Percentiles rank a stretch among this genome's conserved stretches.
These are phyloP conservation scores for Termitomyces sp. DNA, from an alignment of 768 basidiomycete species.

Conservation along the genomic window DNA sequence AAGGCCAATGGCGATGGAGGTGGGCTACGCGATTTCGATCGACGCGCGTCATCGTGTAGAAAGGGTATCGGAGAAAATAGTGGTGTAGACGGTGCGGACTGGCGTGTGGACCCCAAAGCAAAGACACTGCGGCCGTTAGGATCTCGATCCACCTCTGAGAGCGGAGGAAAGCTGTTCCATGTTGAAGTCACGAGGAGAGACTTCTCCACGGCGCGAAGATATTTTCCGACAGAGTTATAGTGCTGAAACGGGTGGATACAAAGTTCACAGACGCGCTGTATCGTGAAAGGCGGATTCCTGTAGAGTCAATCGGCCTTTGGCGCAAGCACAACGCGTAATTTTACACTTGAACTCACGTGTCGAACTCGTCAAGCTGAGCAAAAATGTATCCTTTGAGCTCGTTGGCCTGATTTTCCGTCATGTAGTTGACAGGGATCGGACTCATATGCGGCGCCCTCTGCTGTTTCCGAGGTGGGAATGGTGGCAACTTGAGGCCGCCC, in stretches of 20 bases:
- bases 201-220: conserved; percentile 83
- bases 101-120: conserved; percentile 43
- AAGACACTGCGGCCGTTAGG: conserved; percentile 39
- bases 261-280: conserved; percentile 87
- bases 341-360: conserved; percentile 49
- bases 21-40: conserved; percentile 77
- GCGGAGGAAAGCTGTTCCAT: conserved; percentile 65
- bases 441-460: conserved; percentile 45
- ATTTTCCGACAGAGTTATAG: conserved; percentile 82
- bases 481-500: conserved; percentile 69
- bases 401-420: conserved; percentile 61
- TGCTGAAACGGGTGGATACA: conserved; percentile 64
- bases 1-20: conserved; percentile 73
- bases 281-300: conserved; percentile 78
- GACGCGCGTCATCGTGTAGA: conserved; percentile 78
- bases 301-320: conserved; percentile 2
- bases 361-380: conserved; percentile 69
- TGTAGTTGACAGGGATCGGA: conserved; percentile 54
- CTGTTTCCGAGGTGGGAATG: conserved; percentile 63
- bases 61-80: conserved; percentile 88
- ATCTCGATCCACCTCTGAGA: conserved; percentile 37
- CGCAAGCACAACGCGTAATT: not conserved
- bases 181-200: conserved; percentile 82
- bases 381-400: conserved; percentile 57
- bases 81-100: conserved; percentile 70